Base-by-base conservation (phyloP, 129 eudicot species). In the Centaurea solstitialis region DNA sequence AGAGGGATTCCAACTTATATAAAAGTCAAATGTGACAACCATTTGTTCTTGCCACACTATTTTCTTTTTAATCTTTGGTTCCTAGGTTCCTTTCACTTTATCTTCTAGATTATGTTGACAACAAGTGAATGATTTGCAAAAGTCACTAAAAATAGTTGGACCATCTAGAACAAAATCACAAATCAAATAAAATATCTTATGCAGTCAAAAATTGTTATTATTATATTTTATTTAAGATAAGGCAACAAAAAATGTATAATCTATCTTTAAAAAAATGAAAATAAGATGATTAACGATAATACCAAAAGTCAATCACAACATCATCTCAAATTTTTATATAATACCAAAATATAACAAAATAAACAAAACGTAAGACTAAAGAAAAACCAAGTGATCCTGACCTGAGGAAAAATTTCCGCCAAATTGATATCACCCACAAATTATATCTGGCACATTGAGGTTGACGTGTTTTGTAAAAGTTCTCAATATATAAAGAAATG, bases 71-170 rank as follows among this genome's bases (percentile, higher is more conserved):
- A 57, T 57, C 18, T n/a, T 5, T 57, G 23, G 65, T 57, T 57
- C 7, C 65, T 57, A 17, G 3, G 65, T 57, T 57, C 18, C 65
- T 57, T 24, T 67, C 72, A 21, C 18, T 67, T 23, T 67, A 67
- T 67, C 72, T 67, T 67, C 73, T 30, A 33, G 73, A 12, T 30
- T 28, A 17, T 69, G 73, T 33, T 33, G 73, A 69, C 73, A 69
- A 30, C 21, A 68, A 33, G 45, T 69, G 73, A 12, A 11, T 37
- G 40, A 33, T 69, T 33, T 17, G 23, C 45, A 28, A 68, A 68
- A 30, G 43, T 69, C 73, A 69, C 23, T 5, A 69, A 69, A 69
- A 69, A 33, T 3, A 68, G 73, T 15, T 13, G 73, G 5, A 30
- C 33, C 43, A 17, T 69, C 73, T 13, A 69, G 73, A 69, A 69